These are phyloP conservation scores for Massarina eburnea DNA, from an alignment of 2,329 filamentous ascomycete species.

Conservation along the genomic window DNA sequence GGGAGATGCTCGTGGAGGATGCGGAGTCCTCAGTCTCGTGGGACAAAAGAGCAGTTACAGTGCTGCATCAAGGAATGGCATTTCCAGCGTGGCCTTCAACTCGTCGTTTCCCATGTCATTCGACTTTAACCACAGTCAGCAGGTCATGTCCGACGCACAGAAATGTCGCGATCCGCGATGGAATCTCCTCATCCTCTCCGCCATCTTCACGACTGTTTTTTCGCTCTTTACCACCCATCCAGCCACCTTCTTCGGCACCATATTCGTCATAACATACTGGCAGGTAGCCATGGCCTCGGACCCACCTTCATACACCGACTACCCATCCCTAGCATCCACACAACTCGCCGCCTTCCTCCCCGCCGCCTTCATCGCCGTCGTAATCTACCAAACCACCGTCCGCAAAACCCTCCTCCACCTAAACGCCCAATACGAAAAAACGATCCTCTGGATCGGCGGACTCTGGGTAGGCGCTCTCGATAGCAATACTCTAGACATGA, in stretches of 20 bases:
- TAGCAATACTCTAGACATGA: conserved; percentile 37
- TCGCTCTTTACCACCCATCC: conserved; percentile 34
- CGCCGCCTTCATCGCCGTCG: conserved; percentile 29
- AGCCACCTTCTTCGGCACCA: conserved; percentile 29
- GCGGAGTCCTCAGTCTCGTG: conserved; percentile 31
- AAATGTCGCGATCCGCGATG: conserved; percentile 39
- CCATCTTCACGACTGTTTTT: conserved; percentile 32
- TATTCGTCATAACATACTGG: conserved; percentile 37
- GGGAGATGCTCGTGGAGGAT: conserved; percentile 32
- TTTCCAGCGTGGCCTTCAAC: conserved; percentile 35
- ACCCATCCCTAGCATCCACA: conserved; percentile 34
- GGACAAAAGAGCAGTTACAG: conserved; percentile 28
- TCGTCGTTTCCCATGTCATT: conserved; percentile 40
- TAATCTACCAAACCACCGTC: conserved; percentile 34
- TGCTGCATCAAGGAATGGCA: conserved; percentile 28
- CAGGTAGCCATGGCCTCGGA: conserved; percentile 42
- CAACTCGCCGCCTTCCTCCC: conserved; percentile 37
- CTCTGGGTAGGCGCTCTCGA: conserved; percentile 39
- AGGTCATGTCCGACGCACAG: conserved; percentile 13
- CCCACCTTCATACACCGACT: conserved; percentile 32
- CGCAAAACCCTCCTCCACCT: conserved; percentile 29
- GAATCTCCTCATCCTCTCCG: conserved; percentile 36
- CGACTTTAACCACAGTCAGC: conserved; percentile 22
- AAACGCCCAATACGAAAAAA: conserved; percentile 40
- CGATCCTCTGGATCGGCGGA: conserved; percentile 38